Percentiles rank a stretch among this genome's conserved stretches.
phyloP scores from a whole-genome alignment of 1,284 basidiomycete species.

The Veloboletus limbatus region DNA sequence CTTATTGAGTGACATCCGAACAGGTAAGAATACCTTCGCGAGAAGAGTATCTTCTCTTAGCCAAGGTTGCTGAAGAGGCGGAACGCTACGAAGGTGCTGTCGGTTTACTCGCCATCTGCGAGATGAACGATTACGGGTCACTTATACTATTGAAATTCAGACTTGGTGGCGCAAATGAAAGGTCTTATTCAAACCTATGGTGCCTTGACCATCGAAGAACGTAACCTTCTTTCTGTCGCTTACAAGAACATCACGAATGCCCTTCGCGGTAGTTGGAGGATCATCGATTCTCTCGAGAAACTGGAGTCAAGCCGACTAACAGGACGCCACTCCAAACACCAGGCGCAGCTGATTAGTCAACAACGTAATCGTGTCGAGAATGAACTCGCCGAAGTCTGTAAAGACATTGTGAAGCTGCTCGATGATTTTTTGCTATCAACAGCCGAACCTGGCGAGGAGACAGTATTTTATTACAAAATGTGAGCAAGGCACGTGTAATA shows the following conservation, averaged over 20 bases:
- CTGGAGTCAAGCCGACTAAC: constrained; percentile 37
- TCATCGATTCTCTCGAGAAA: constrained; percentile 55
- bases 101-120: background rate
- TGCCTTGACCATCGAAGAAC: constrained; percentile 58
- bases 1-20: constrained; percentile 4
- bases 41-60: constrained; percentile 48
- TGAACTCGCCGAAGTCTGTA: constrained; percentile 55
- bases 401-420: constrained; percentile 55
- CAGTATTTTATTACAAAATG: constrained; percentile 71
- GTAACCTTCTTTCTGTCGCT: constrained; percentile 66
- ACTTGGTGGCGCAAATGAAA: constrained; percentile 59
- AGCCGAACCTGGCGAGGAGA: constrained; percentile 58
- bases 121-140: background rate
- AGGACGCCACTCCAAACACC: constrained; percentile 34
- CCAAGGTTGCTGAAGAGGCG: constrained; percentile 66
- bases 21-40: constrained; percentile 34
- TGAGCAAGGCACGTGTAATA: constrained; percentile 29
- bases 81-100: constrained; percentile 59
- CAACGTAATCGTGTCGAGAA: constrained; percentile 55
- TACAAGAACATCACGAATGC: constrained; percentile 67
- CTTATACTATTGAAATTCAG: constrained; percentile 35
- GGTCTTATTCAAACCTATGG: constrained; percentile 47
- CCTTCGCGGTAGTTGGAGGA: constrained; percentile 62
- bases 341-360: constrained; percentile 47
- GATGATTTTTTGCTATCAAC: constrained; percentile 53